phyloP scores from a whole-genome alignment of 371 early-diverging fungal species.

The Amoeboaphelidium protococcarum region DNA sequence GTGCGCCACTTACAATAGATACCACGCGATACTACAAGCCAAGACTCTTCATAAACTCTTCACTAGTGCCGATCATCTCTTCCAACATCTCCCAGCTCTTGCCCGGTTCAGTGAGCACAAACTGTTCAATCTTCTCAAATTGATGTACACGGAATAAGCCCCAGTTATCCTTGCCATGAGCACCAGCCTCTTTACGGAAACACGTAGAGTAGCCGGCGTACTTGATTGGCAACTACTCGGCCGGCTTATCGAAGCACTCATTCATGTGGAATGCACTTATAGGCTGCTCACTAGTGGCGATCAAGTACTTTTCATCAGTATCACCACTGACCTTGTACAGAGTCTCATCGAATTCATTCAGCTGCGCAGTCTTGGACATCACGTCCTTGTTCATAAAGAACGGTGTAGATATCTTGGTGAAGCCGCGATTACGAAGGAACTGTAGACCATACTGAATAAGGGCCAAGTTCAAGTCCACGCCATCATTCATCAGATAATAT shows the following conservation, averaged over 20 bases:
- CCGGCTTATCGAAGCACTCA: slow-evolving; percentile 87
- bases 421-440: slow-evolving; percentile 67
- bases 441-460: slow-evolving; percentile 90
- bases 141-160: slow-evolving; percentile 99
- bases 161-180: slow-evolving; percentile 97
- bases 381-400: slow-evolving; percentile 94
- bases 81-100: slow-evolving; percentile 95
- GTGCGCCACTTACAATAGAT: slow-evolving; percentile 86
- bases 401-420: slow-evolving; percentile 91
- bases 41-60: slow-evolving; percentile 88
- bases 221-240: slow-evolving; percentile 71
- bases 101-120: slow-evolving; percentile 85
- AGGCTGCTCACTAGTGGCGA: slow-evolving; percentile 99
- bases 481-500: slow-evolving; percentile 82
- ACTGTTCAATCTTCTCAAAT: slow-evolving; percentile 99
- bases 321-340: slow-evolving; percentile 62
- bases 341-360: slow-evolving; percentile 97
- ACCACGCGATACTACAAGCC: slow-evolving; percentile 89
- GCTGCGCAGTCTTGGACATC: slow-evolving; percentile 97
- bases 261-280: slow-evolving; percentile 86
- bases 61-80: slow-evolving; percentile 77
- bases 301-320: slow-evolving; percentile 73
- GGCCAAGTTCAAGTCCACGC: slow-evolving; percentile 89
- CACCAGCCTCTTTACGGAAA: slow-evolving; percentile 99
- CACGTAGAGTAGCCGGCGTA: slow-evolving; percentile 95